Conservation (phyloP, 208 protist genomes). For the Giardia duodenalis region DNA sequence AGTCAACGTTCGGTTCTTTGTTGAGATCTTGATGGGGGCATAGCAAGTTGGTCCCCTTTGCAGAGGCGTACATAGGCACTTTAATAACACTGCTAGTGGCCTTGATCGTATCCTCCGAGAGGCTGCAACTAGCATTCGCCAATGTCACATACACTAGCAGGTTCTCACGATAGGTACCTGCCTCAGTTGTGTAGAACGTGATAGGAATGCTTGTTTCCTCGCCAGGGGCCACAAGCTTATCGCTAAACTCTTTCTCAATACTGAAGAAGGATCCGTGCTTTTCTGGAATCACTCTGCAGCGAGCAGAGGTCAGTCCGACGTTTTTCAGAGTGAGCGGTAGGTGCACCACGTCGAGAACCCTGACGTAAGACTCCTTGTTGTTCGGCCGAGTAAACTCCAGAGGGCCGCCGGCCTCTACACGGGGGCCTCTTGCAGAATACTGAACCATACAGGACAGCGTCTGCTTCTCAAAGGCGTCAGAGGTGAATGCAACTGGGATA, state of each 20-base stretch:
- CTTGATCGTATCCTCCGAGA: background rate
- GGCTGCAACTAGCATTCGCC: background rate
- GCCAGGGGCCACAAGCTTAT: background rate
- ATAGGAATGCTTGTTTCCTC: background rate
- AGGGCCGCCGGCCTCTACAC: background rate
- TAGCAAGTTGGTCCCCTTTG: background rate
- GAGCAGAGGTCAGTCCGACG: background rate
- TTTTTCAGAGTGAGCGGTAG: background rate
- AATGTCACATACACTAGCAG: background rate
- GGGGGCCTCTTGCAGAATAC: background rate
- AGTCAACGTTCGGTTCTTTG: background rate
- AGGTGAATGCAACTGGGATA: background rate
- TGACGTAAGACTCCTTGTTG: background rate
- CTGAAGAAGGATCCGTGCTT: constrained; percentile 5
- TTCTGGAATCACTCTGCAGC: background rate
- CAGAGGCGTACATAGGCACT: background rate
- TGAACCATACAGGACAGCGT: constrained; percentile 6
- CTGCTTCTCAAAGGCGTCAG: background rate
- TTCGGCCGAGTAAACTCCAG: background rate
- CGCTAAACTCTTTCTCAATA: background rate
- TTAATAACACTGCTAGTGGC: background rate
- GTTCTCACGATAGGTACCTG: background rate
- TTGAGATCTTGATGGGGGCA: constrained; percentile 17
- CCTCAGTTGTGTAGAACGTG: background rate
- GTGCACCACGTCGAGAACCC: background rate